A percentile compares a stretch with the other conserved stretches of the same genome.
phyloP scores from a whole-genome alignment of 2,329 filamentous ascomycete genomes.

The Beauveria brongniartii region DNA sequence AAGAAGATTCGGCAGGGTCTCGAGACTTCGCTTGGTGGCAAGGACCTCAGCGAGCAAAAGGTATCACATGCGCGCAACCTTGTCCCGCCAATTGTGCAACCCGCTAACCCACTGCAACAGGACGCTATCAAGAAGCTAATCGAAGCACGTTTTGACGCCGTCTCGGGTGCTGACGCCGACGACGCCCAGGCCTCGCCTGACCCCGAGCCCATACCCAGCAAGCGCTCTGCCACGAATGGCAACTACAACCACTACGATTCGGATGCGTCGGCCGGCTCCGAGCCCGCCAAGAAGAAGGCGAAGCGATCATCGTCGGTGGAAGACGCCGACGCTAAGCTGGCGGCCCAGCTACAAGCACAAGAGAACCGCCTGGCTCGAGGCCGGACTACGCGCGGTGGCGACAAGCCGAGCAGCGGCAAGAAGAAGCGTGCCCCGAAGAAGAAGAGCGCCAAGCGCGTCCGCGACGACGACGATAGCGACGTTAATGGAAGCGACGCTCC shows the following conservation, averaged over 20 bases:
- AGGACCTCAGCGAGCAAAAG: constrained; percentile 53
- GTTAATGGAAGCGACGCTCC: constrained; percentile 52
- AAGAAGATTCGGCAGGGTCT: constrained; percentile 54
- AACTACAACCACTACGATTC: constrained; percentile 34
- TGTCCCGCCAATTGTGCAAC: neutral
- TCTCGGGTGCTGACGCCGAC: constrained; percentile 47
- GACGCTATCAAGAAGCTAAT: constrained; percentile 64
- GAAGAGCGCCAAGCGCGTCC: constrained; percentile 69
- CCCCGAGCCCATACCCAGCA: constrained; percentile 24
- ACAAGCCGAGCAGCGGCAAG: constrained; percentile 48
- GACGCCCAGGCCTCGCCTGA: constrained; percentile 27
- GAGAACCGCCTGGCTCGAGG: constrained; percentile 65
- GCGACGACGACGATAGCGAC: constrained; percentile 73
- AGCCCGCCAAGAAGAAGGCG: constrained; percentile 56
- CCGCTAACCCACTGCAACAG: constrained; percentile 29
- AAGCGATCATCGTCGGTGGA: constrained; percentile 50
- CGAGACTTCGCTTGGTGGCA: constrained; percentile 45
- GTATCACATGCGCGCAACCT: constrained; percentile 24
- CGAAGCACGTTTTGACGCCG: constrained; percentile 64
- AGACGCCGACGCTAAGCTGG: constrained; percentile 80
- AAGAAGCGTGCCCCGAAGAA: constrained; percentile 61
- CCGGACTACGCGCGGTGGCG: constrained; percentile 67
- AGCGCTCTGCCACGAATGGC: constrained; percentile 27
- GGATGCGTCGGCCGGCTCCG: constrained; percentile 37
- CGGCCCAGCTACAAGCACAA: constrained; percentile 83